These are phyloP conservation scores for Trichoderma virens DNA, from an alignment of 495 filamentous ascomycete species.

Conservation along the genomic window DNA sequence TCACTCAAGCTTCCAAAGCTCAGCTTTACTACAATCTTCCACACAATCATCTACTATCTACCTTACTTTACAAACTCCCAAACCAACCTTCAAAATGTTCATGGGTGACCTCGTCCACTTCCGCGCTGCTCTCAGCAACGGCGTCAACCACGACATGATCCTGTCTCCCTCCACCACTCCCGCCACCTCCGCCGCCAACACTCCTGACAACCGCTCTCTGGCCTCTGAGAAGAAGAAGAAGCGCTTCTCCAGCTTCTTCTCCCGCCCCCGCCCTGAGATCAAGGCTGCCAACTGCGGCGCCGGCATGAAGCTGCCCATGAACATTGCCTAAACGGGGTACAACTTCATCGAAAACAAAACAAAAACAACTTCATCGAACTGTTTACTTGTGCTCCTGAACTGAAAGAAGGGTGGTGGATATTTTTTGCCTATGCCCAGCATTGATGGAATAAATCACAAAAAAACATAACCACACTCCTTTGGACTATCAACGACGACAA, in stretches of 20 bases:
- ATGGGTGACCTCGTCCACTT: background rate
- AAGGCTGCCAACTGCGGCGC: slow-evolving; percentile 1
- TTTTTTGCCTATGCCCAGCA: too few relatives aligned
- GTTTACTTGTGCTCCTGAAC: too few relatives aligned
- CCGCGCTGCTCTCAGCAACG: background rate
- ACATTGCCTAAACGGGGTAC: background rate
- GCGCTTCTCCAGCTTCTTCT: background rate
- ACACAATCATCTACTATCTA: background rate
- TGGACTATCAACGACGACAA: background rate
- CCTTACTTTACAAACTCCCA: background rate
- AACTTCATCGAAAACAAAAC: too few relatives aligned
- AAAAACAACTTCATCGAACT: too few relatives aligned
- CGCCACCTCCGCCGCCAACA: background rate
- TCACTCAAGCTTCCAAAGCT: background rate
- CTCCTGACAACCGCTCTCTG: background rate
- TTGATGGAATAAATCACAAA: too few relatives aligned
- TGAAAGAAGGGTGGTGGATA: too few relatives aligned
- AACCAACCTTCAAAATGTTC: background rate
- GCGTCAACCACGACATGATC: background rate
- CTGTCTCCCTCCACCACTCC: background rate
- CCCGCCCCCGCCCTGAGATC: background rate
- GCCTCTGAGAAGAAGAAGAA: background rate
- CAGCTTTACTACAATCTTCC: too few relatives aligned
- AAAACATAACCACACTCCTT: too few relatives aligned
- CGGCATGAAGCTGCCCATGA: background rate